Percentiles rank a stretch among this genome's conserved stretches.
phyloP scores from a whole-genome alignment of 1,139 yeast species.

The Zygosaccharomyces sapae region DNA sequence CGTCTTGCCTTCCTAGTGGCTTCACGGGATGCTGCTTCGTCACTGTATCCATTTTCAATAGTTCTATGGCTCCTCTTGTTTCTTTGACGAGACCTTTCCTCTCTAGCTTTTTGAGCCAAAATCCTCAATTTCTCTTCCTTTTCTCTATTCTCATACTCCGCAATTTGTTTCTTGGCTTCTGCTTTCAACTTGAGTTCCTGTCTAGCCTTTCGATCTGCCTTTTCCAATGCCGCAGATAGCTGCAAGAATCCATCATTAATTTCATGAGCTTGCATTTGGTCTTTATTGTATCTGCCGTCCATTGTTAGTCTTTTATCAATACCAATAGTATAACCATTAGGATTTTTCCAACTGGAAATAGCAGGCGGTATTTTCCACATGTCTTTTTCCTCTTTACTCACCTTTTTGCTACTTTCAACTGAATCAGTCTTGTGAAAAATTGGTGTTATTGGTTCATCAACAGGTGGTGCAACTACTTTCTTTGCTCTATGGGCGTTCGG shows the following conservation, averaged over 20 bases:
- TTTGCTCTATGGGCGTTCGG: slow-evolving; percentile 76
- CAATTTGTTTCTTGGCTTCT: slow-evolving; percentile 50
- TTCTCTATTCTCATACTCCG: slow-evolving; percentile 52
- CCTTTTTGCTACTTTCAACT: slow-evolving; percentile 35
- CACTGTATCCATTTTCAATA: slow-evolving; percentile 19
- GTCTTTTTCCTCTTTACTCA: slow-evolving; percentile 73
- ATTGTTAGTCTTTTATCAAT: slow-evolving; percentile 73
- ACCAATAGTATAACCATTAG: slow-evolving; percentile 82
- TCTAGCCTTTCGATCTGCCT: slow-evolving; percentile 72
- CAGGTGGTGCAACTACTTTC: slow-evolving; percentile 73
- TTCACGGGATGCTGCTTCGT: slow-evolving; percentile 37
- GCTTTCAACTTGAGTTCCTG: slow-evolving; percentile 62
- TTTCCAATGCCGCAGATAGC: slow-evolving; percentile 66
- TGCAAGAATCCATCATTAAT: slow-evolving; percentile 60
- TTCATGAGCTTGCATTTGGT: slow-evolving; percentile 29
- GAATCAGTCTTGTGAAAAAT: slow-evolving; percentile 33
- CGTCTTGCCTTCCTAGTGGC: slow-evolving; percentile 43
- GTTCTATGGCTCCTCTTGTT: slow-evolving; percentile 10
- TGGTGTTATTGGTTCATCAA: slow-evolving; percentile 48
- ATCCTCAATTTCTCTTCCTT: slow-evolving; percentile 57
- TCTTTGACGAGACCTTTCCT: slow-evolving; percentile 25
- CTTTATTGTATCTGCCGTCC: slow-evolving; percentile 42
- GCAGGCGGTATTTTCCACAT: slow-evolving; percentile 91
- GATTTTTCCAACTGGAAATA: slow-evolving; percentile 93
- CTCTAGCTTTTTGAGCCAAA: slow-evolving; percentile 57